phyloP scores from a whole-genome alignment of 208 protist species.

The Lotmaria passim region DNA sequence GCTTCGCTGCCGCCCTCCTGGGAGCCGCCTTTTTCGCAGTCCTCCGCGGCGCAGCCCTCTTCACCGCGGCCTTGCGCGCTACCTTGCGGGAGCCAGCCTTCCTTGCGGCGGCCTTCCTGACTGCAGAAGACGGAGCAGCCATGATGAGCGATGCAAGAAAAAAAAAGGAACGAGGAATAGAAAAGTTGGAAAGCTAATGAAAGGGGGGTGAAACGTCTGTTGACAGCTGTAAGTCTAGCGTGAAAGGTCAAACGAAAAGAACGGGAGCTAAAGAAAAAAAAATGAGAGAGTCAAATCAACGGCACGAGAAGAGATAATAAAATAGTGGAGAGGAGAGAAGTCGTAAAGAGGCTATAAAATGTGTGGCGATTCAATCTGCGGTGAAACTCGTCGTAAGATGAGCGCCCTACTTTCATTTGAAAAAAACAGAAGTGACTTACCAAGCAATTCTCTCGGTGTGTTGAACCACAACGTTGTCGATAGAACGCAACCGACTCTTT shows the following conservation, averaged over 20 bases:
- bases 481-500: no score
- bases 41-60: constrained; percentile 28
- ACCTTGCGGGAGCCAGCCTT: constrained; percentile 25
- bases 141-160: constrained; percentile 1
- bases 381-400: no score
- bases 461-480: no score
- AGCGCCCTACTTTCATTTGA: no score
- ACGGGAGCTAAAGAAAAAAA: background rate
- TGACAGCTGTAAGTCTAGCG: background rate
- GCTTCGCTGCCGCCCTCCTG: constrained; percentile 16
- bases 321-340: no score
- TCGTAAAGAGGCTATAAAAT: no score
- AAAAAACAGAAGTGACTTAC: no score
- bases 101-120: constrained; percentile 36
- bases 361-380: no score
- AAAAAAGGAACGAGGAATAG: background rate
- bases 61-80: constrained; percentile 31
- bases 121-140: constrained; percentile 22
- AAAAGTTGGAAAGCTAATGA: background rate
- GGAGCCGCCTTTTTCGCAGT: constrained; percentile 11
- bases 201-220: no score
- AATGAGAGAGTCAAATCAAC: no score
- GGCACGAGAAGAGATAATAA: no score
- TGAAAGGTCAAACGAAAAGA: background rate
- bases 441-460: no score